These are phyloP conservation scores for Exophiala lecanii-corni DNA, from an alignment of 2,329 filamentous ascomycete species.

Conservation along the genomic window DNA sequence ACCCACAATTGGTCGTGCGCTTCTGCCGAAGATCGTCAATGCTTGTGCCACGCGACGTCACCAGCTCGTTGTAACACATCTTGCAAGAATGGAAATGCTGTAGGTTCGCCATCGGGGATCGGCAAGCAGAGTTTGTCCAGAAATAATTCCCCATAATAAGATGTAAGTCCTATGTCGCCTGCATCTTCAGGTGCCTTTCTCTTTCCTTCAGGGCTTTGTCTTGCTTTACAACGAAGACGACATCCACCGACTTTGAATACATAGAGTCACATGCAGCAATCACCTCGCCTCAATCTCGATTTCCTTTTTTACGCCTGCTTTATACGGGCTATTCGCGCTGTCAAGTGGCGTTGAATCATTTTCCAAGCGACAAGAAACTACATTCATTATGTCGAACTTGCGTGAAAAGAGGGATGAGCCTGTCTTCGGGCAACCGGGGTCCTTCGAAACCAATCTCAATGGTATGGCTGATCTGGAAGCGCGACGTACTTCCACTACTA, in stretches of 20 bases:
- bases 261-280: conserved; percentile 20
- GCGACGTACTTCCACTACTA: conserved; percentile 16
- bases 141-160: too few relatives aligned
- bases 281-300: conserved; percentile 14
- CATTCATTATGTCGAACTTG: conserved; percentile 19
- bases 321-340: conserved; percentile 24
- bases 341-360: conserved; percentile 27
- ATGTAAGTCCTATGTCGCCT: too few relatives aligned
- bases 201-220: too few relatives aligned
- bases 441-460: conserved; percentile 10
- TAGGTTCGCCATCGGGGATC: too few relatives aligned
- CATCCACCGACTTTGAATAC: too few relatives aligned
- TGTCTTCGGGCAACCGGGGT: conserved; percentile 9
- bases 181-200: too few relatives aligned
- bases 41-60: neutral
- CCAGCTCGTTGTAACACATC: neutral
- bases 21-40: neutral
- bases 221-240: too few relatives aligned
- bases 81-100: too few relatives aligned
- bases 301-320: conserved; percentile 27
- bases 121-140: too few relatives aligned
- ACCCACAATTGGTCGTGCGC: too few relatives aligned
- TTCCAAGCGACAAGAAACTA: neutral
- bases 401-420: conserved; percentile 16
- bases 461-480: conserved; percentile 12